Conservation (phyloP, 225 moss, liverwort and hornwort species). For the Physcomitrellopsis africana region DNA sequence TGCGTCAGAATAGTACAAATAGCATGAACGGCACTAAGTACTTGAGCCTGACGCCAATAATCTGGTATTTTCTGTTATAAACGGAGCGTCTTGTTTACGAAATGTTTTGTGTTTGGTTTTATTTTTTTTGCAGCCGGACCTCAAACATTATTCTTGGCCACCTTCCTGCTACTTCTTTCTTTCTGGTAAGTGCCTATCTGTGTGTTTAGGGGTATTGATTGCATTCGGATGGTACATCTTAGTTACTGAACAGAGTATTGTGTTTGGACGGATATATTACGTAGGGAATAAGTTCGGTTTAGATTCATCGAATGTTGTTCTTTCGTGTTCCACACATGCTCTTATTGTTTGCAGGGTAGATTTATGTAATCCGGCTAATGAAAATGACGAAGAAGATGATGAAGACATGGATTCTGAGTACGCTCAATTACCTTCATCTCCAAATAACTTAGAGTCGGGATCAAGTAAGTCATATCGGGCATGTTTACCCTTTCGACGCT, state of each 20-base stretch:
- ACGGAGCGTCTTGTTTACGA: not conserved
- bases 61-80: not conserved
- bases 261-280: not conserved
- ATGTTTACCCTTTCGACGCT: conserved; percentile 58
- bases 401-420: conserved; percentile 53
- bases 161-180: conserved; percentile 88
- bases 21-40: not conserved
- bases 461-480: conserved; percentile 46
- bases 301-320: not conserved
- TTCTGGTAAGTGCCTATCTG: conserved; percentile 66
- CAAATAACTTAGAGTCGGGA: conserved; percentile 36
- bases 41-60: conserved; percentile 1
- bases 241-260: not conserved
- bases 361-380: conserved; percentile 89
- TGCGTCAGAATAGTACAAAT: not conserved
- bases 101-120: not conserved
- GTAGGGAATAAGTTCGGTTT: not conserved
- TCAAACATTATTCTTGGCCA: conserved; percentile 82
- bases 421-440: conserved; percentile 43
- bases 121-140: conserved; percentile 72
- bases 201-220: conserved; percentile 7
- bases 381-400: conserved; percentile 86
- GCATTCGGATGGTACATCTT: not conserved
- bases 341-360: conserved; percentile 67
- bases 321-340: not conserved